phyloP scores from a whole-genome alignment of 768 basidiomycete species.

The Suillus paluster region DNA sequence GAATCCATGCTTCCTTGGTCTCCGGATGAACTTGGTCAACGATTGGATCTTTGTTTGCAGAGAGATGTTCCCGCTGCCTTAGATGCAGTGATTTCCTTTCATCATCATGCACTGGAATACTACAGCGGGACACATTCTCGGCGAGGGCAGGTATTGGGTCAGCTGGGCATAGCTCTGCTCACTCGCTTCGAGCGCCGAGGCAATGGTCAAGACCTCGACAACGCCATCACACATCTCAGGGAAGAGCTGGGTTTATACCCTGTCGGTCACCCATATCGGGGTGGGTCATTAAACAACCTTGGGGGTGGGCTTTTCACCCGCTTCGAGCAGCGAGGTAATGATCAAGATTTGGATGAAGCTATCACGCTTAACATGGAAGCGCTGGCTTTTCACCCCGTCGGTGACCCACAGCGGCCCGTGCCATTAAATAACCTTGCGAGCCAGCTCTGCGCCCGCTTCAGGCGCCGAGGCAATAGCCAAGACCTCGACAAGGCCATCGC shows the following conservation, averaged over 20 bases:
- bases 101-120: not conserved
- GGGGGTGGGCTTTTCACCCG: slow-evolving; percentile 1
- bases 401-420: not conserved
- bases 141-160: slow-evolving; percentile 8
- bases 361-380: not conserved
- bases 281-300: not conserved
- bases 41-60: not conserved
- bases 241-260: slow-evolving; percentile 17
- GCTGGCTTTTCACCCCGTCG: not conserved
- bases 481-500: slow-evolving; percentile 21
- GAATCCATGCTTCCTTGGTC: not conserved
- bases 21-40: not conserved
- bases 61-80: not conserved
- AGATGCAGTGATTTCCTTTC: not conserved
- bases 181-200: slow-evolving; percentile 14
- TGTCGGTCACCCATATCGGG: slow-evolving; percentile 15
- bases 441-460: not conserved
- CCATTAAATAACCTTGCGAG: not conserved
- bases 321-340: slow-evolving; percentile 3
- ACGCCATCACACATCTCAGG: slow-evolving; percentile 8
- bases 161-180: slow-evolving; percentile 15
- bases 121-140: not conserved
- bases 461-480: not conserved
- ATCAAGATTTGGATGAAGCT: not conserved
- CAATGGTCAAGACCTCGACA: slow-evolving; percentile 14